Base-by-base conservation (phyloP, 139 green algal genomes). In the Asterochloris erici region DNA sequence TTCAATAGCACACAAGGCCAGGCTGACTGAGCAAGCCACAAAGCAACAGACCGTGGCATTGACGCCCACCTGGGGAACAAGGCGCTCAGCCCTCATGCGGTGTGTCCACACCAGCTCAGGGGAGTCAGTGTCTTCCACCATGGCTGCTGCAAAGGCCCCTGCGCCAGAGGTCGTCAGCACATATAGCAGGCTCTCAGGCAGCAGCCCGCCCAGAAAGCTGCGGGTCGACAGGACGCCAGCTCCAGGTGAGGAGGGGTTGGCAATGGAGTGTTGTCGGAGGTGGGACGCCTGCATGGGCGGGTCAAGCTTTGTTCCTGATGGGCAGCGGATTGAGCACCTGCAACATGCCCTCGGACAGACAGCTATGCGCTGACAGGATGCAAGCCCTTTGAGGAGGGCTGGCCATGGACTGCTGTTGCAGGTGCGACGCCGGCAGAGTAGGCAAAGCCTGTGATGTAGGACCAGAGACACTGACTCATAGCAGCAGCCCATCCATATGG, bases 51-150 rank as follows among this genome's bases (percentile, higher is more conserved):
- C 4, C 38, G 38, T 54, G 38, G 6, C 38, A 10, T 71, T 9
- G 4, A 23, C 1, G 0, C 79, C 63, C 68, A 82, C 87, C 83
- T 93, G 89, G 1, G 95, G 91, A 23, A 99, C 84, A 16, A 99
- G 92, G 14, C 91, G 89, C 68, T 91, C 73, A 19, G 71, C 79
- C 15, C 96, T 85, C 96, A 99, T 99, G 79, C 74, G 82, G 68
- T 95, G 88, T 23, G 94, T 98, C 96, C 96, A 99, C 6, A 98
- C 84, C 29, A 99, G 86, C 90, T 99, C 96, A 1, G 96, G 96
- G 4, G 89, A 97, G 89, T 98, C 93, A 9, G 84, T 82, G 88
- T 99, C 94, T 9, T 90, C 96, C 11, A 84, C 79, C 21, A 98
- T 84, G 0, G 93, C 94, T 38, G 87, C 86, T 0, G 95, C 91